phyloP scores from a whole-genome alignment of 2,329 filamentous ascomycete genomes.

The Sclerotinia subarctica region DNA sequence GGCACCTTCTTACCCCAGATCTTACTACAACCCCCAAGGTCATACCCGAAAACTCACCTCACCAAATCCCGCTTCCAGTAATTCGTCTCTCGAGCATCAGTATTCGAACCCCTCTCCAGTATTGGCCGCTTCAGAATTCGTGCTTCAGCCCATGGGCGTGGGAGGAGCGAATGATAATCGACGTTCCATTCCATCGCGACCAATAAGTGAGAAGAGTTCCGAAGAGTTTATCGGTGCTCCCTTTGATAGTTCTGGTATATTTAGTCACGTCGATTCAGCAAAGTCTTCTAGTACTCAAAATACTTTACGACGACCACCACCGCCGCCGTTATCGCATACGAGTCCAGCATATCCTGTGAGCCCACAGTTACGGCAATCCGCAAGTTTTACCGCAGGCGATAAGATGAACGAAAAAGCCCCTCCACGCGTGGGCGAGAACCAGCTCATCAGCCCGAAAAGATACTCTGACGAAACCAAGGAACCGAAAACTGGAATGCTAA shows the following conservation, averaged over 20 bases:
- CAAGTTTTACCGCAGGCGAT: slow-evolving; percentile 58
- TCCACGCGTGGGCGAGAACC: slow-evolving; percentile 45
- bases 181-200: slow-evolving; percentile 41
- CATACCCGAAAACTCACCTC: slow-evolving; percentile 43
- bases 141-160: slow-evolving; percentile 24
- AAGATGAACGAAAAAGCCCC: slow-evolving; percentile 48
- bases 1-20: slow-evolving; percentile 46
- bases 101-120: slow-evolving; percentile 35
- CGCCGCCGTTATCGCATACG: slow-evolving; percentile 49
- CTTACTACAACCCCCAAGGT: slow-evolving; percentile 28
- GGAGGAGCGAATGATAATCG: slow-evolving; percentile 33
- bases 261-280: slow-evolving; percentile 56
- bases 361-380: slow-evolving; percentile 61
- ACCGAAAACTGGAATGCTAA: slow-evolving; percentile 56
- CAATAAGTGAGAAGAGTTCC: slow-evolving; percentile 47
- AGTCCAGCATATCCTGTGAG: slow-evolving; percentile 51
- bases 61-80: slow-evolving; percentile 46
- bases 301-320: slow-evolving; percentile 42
- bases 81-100: slow-evolving; percentile 38
- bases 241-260: slow-evolving; percentile 61
- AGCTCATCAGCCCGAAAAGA: slow-evolving; percentile 59
- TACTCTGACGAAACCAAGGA: slow-evolving; percentile 76
- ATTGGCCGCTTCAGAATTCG: slow-evolving; percentile 33
- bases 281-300: slow-evolving; percentile 38
- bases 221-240: slow-evolving; percentile 63